Conservation (phyloP, 352 stramenopile species). For the Pythium aquatile region DNA sequence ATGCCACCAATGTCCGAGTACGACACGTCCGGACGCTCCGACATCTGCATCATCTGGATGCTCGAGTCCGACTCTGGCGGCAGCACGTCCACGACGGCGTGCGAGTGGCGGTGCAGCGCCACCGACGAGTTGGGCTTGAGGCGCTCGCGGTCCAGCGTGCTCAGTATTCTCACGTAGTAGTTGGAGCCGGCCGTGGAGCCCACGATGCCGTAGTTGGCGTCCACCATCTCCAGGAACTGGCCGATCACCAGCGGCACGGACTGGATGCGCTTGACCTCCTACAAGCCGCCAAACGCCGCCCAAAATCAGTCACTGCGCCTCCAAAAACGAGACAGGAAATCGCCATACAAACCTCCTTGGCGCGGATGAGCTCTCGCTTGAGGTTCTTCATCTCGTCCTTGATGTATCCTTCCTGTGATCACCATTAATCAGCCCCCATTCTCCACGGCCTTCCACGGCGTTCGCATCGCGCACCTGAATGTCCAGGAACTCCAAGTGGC, state of each 20-base stretch:
- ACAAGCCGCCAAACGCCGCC: background rate
- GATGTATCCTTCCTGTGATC: constrained; percentile 95
- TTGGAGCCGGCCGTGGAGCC: constrained; percentile 96
- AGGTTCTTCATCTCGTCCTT: constrained; percentile 99
- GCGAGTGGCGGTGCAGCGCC: constrained; percentile 97
- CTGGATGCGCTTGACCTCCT: constrained; percentile 98
- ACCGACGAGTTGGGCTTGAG: constrained; percentile 99
- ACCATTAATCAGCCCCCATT: background rate
- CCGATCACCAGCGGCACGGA: constrained; percentile 99
- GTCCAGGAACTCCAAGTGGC: constrained; percentile 57
- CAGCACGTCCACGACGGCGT: constrained; percentile 98
- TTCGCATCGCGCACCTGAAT: constrained; percentile 51
- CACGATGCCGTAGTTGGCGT: constrained; percentile 99
- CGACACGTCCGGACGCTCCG: constrained; percentile 96
- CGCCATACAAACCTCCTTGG: constrained; percentile 87
- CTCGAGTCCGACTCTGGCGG: constrained; percentile 98
- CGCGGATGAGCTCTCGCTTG: constrained; percentile 98
- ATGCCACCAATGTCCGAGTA: constrained; percentile 98
- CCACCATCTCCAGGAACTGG: constrained; percentile 99
- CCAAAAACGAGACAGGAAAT: background rate
- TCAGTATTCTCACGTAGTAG: constrained; percentile 99
- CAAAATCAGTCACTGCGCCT: background rate
- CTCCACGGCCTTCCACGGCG: background rate
- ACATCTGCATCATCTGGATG: constrained; percentile 99
- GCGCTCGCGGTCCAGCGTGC: constrained; percentile 97